Evolutionary conservation across 352 stramenopile genomes (phyloP).

Genomic region (Phytophthora macrochlamydospora): DNA sequence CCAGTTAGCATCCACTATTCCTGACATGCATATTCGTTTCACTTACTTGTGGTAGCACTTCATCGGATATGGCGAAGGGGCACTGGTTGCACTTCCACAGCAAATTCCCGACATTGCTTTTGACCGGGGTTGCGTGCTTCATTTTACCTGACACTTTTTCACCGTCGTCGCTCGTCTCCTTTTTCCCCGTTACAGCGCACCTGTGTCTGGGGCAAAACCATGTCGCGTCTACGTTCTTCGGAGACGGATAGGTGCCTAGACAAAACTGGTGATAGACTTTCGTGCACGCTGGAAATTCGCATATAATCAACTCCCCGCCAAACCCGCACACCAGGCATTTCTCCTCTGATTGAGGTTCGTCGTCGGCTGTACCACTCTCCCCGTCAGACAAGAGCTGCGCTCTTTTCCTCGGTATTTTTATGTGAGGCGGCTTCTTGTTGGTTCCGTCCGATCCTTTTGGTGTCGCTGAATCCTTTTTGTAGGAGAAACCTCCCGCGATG

Average conservation of each 20-base stretch:
- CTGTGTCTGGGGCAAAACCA: slow-evolving; percentile 85
- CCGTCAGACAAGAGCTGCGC: slow-evolving; percentile 34
- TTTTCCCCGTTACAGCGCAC: slow-evolving; percentile 66
- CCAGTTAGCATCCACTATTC: slow-evolving; percentile 7
- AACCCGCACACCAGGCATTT: slow-evolving; percentile 82
- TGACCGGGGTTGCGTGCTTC: slow-evolving; percentile 57
- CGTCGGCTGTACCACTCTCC: slow-evolving; percentile 42
- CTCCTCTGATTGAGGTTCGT: slow-evolving; percentile 72
- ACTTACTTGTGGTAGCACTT: slow-evolving; percentile 61
- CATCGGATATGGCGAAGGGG: slow-evolving; percentile 65
- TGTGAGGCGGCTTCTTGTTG: slow-evolving; percentile 38
- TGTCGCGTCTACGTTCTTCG: slow-evolving; percentile 78
- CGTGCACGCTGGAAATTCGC: slow-evolving; percentile 78
- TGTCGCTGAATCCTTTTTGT: slow-evolving; percentile 37
- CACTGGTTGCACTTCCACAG: slow-evolving; percentile 86
- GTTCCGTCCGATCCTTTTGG: slow-evolving; percentile 35
- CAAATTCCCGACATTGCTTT: slow-evolving; percentile 54
- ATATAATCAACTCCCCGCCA: slow-evolving; percentile 83
- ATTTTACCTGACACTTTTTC: slow-evolving; percentile 40
- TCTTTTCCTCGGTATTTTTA: slow-evolving; percentile 43
- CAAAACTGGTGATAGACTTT: slow-evolving; percentile 92
- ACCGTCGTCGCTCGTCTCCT: slow-evolving; percentile 53
- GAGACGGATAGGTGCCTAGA: slow-evolving; percentile 77
- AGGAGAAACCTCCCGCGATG: slow-evolving; percentile 51
- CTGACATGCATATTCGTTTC: neutral